phyloP scores from a whole-genome alignment of 805 yeast genomes.

The Suhomyces pyralidae region DNA sequence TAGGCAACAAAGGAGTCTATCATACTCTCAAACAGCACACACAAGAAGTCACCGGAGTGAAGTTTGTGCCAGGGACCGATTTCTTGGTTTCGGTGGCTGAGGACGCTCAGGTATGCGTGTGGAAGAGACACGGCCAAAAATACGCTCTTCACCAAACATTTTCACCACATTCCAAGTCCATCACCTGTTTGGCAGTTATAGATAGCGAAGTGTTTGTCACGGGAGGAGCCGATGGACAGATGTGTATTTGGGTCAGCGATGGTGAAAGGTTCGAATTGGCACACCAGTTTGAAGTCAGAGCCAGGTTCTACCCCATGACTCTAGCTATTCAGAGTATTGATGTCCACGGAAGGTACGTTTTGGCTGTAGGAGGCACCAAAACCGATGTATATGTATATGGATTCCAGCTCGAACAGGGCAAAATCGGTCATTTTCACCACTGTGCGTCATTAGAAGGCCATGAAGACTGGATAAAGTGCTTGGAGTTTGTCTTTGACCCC shows the following conservation, averaged over 20 bases:
- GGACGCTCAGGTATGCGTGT: conserved; percentile 59
- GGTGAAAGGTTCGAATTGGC: conserved; percentile 19
- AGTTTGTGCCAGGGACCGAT: conserved; percentile 42
- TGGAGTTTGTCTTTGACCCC: conserved; percentile 54
- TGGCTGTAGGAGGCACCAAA: conserved; percentile 76
- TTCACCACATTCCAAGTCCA: conserved; percentile 46
- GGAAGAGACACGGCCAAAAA: conserved; percentile 43
- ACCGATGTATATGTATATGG: conserved; percentile 53
- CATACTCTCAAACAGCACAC: conserved; percentile 60
- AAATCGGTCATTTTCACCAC: conserved; percentile 23
- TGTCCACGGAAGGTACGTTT: conserved; percentile 33
- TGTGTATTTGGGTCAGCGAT: conserved; percentile 47
- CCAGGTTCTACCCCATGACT: conserved; percentile 49
- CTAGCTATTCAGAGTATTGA: conserved; percentile 34
- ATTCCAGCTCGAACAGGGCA: conserved; percentile 21
- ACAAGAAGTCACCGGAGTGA: conserved; percentile 64
- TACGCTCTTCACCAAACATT: conserved; percentile 31
- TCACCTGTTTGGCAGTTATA: conserved; percentile 51
- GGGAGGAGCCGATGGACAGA: conserved; percentile 63
- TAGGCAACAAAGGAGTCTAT: conserved; percentile 45
- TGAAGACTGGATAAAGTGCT: conserved; percentile 90
- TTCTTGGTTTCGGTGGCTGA: conserved; percentile 62
- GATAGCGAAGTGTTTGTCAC: conserved; percentile 44
- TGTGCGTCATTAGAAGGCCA: conserved; percentile 75
- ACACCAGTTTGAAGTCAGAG: conserved; percentile 32